These are phyloP conservation scores for Nitzschia sp. DNA, from an alignment of 108 stramenopile genomes.

Conservation along the genomic window DNA sequence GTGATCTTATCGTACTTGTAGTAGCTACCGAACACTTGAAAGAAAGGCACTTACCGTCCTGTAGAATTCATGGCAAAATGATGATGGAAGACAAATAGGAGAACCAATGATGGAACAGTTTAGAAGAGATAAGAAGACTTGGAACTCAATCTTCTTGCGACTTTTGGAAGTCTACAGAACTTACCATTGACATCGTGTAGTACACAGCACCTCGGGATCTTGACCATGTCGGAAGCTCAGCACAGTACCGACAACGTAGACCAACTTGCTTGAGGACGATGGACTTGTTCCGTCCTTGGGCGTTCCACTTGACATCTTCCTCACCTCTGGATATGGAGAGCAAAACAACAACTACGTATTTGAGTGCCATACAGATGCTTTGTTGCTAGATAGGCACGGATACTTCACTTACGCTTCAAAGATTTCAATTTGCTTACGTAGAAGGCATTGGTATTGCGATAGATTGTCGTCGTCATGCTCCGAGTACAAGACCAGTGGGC, in stretches of 20 bases:
- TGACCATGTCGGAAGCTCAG: background rate
- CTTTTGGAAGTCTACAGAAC: background rate
- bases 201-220: slow-evolving; percentile 33
- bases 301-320: slow-evolving; percentile 14
- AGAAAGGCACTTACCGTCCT: background rate
- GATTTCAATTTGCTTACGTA: slow-evolving; percentile 43
- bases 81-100: background rate
- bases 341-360: slow-evolving; percentile 38
- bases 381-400: slow-evolving; percentile 18
- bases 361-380: slow-evolving; percentile 16
- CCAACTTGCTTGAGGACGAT: slow-evolving; percentile 38
- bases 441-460: slow-evolving; percentile 36
- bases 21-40: no score
- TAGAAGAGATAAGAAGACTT: no score
- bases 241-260: slow-evolving; percentile 13
- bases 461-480: slow-evolving; percentile 29
- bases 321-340: slow-evolving; percentile 19
- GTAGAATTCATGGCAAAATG: background rate
- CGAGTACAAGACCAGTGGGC: background rate
- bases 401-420: slow-evolving; percentile 32
- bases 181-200: slow-evolving; percentile 30
- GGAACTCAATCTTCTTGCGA: background rate
- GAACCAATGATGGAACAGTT: no score
- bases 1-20: background rate
- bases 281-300: slow-evolving; percentile 24